These are phyloP conservation scores for Barbarea vulgaris DNA, from an alignment of 345 rosid genomes.

Conservation along the genomic window DNA sequence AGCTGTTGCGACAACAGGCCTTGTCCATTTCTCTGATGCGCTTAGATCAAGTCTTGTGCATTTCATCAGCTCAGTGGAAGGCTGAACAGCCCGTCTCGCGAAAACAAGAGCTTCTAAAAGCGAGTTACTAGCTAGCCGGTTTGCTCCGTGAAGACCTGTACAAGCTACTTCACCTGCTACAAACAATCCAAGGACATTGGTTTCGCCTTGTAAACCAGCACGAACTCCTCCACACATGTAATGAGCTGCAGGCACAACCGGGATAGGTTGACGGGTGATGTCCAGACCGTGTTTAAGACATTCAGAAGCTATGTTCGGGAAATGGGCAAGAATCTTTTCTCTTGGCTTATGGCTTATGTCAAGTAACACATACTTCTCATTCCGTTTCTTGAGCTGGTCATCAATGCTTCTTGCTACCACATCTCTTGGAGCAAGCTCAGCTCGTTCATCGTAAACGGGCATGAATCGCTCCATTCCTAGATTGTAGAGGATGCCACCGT, in stretches of 20 bases:
- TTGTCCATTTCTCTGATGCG: slow-evolving; percentile 61
- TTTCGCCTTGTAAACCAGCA: slow-evolving; percentile 89
- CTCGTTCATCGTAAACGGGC: slow-evolving; percentile 87
- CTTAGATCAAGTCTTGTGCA: slow-evolving; percentile 49
- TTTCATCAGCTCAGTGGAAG: slow-evolving; percentile 77
- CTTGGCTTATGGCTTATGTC: slow-evolving; percentile 87
- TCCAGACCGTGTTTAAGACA: slow-evolving; percentile 81
- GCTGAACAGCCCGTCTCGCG: slow-evolving; percentile 86
- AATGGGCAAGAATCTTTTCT: slow-evolving; percentile 86
- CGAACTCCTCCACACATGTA: slow-evolving; percentile 99
- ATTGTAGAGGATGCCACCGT: slow-evolving; percentile 93
- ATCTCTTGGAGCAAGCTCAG: slow-evolving; percentile 97
- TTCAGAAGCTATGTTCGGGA: slow-evolving; percentile 90
- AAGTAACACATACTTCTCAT: slow-evolving; percentile 79
- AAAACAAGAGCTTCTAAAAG: slow-evolving; percentile 95
- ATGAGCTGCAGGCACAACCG: slow-evolving; percentile 96
- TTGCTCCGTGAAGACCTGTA: slow-evolving; percentile 97
- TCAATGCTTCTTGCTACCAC: slow-evolving; percentile 96
- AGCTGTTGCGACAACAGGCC: slow-evolving; percentile 62
- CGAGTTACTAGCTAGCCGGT: slow-evolving; percentile 95
- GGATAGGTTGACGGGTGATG: slow-evolving; percentile 76
- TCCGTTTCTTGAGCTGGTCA: slow-evolving; percentile 80
- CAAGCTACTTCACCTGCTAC: slow-evolving; percentile 99
- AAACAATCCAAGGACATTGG: slow-evolving; percentile 81
- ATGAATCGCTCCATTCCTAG: slow-evolving; percentile 81